Base-by-base conservation (phyloP, 1,284 basidiomycete genomes). In the Apiotrichum sp. region DNA sequence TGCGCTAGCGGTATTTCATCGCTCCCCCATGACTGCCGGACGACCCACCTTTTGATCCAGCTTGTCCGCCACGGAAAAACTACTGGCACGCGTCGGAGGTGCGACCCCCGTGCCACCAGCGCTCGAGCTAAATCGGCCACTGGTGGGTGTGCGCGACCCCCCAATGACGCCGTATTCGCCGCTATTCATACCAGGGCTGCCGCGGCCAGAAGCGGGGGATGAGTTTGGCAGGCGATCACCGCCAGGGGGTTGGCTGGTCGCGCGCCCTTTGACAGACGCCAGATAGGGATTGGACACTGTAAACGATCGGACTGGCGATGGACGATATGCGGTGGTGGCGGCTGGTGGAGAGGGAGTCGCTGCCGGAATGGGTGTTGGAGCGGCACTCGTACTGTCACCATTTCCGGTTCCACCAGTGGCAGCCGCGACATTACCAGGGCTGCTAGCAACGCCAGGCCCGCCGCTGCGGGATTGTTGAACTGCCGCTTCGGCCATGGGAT, bases 81-180 rank as follows among this genome's bases (percentile, higher is more conserved):
- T 73, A 50, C 62, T 75, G 3, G 72, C 72, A 41, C 73, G 61
- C 7, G 67, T 71, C 5, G 62, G 55, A 36, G 47, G 45, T n/a
- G 46, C n/a, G 34, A 42, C 36, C 34, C 50, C 43, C 11, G 33
- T 36, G 46, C 45, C 44, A 13, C 9, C 36, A 14, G 40, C 40
- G 40, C 40, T 41, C 11, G 40, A 13, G 41, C 55, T 52, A 40
- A 56, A 31, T 36, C 55, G 41, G n/a, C 55, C 50, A 47, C 40
- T 52, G 34, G 41, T 66, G 4, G 70, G 64, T 5, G 66, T 66
- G 16, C 72, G 63, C 1, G 65, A 63, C 8, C 72, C 72, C 31
- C 72, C 72, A 52, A 74, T 74, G 43, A 74, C 72, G 2, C 72
- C 72, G 55, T 66, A 73, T 40, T 59, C 61, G 44, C 51, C 50